Evolutionary conservation across 441 rosid genomes (phyloP).

Genomic region (Corymbia citriodora): DNA sequence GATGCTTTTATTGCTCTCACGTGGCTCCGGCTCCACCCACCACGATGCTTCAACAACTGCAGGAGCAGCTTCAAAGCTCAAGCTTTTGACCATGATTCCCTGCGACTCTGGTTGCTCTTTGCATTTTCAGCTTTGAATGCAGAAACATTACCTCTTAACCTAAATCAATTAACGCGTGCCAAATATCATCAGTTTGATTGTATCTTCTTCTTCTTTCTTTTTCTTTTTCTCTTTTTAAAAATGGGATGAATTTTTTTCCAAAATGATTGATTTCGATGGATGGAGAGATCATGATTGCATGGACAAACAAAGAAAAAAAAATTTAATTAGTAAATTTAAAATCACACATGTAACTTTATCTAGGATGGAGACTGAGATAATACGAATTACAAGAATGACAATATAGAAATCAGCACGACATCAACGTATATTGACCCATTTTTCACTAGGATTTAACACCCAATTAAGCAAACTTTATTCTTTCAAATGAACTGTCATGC

Average conservation of each 20-base stretch:
- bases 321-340: neutral
- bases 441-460: neutral
- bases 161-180: neutral
- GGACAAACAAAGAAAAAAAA: neutral
- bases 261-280: neutral
- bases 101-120: neutral
- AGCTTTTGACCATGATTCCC: neutral
- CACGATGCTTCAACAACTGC: neutral
- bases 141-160: neutral
- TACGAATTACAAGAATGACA: neutral
- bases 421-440: neutral
- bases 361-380: neutral
- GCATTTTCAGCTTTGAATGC: neutral
- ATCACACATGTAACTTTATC: neutral
- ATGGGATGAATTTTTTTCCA: neutral
- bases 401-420: neutral
- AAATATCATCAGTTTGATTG: neutral
- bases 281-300: neutral
- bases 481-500: neutral
- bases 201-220: neutral
- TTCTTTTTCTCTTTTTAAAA: neutral
- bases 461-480: neutral
- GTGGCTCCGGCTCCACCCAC: too few species aligned
- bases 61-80: neutral
- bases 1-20: neutral